Percentiles rank a stretch among this genome's conserved stretches.
These are phyloP conservation scores for Septoria petroselini DNA, from an alignment of 2,329 filamentous ascomycete species.

Conservation along the genomic window DNA sequence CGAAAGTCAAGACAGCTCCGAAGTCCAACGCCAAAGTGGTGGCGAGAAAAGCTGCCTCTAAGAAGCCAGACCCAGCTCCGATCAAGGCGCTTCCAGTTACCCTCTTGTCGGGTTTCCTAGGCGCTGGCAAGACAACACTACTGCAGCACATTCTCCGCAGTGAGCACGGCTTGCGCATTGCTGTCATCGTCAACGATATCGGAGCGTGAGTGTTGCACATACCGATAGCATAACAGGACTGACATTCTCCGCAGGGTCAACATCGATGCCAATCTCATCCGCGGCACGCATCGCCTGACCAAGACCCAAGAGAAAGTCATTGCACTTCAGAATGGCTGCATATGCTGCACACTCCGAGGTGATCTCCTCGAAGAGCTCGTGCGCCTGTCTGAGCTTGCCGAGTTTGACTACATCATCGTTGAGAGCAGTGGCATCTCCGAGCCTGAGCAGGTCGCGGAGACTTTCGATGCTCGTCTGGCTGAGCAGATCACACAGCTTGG, in stretches of 20 bases:
- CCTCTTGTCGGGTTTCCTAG: constrained; percentile 60
- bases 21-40: constrained; percentile 18
- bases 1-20: constrained; percentile 18
- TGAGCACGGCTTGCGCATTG: constrained; percentile 65
- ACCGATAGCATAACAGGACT: neutral
- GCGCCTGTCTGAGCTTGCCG: constrained; percentile 58
- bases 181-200: constrained; percentile 72
- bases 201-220: constrained; percentile 31
- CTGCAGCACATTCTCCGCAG: constrained; percentile 66
- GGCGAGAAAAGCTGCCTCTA: constrained; percentile 10
- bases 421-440: constrained; percentile 71
- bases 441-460: constrained; percentile 71
- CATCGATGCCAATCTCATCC: constrained; percentile 36
- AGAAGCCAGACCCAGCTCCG: constrained; percentile 9
- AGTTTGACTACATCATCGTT: constrained; percentile 69
- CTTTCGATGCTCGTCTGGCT: constrained; percentile 59
- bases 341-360: constrained; percentile 71
- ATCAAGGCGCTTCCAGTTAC: constrained; percentile 54
- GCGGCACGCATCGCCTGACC: constrained; percentile 33
- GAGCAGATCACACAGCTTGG: constrained; percentile 36
- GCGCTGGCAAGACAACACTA: constrained; percentile 68
- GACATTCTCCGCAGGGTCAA: constrained; percentile 27
- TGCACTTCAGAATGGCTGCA: constrained; percentile 55
- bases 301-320: constrained; percentile 38
- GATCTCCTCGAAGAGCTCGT: constrained; percentile 69